Evolutionary conservation across 331 rosid species (phyloP), one percentile per base, ranked within the genome.

Genomic region (Prunus yedoensis): DNA sequence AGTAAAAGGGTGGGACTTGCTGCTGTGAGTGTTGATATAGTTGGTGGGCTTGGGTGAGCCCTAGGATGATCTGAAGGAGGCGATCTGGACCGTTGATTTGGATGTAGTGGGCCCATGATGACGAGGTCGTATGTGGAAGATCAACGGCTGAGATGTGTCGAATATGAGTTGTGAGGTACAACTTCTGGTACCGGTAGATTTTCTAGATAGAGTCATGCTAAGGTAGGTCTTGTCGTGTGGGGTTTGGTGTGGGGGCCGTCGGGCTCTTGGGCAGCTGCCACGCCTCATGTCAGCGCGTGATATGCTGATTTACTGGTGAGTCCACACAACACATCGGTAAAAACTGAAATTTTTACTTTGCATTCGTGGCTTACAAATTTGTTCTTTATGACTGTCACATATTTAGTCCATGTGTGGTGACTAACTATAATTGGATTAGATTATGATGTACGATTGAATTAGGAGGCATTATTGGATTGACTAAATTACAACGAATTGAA

Each of bases 11-110:
- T 59, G 4, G 18, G n/a, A 47, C 64, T 2, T 0, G 3, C 8
- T 21, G 59, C 41, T 67, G 78, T 10, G 81, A 71, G 30, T 54
- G 66, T 68, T 64, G 18, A 68, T 84, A 58, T 71, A 78, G 77
- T 47, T 15, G 54, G 46, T 74, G 81, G 78, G 81, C 41, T 73
- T 66, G 68, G 71, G 89, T 70, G 78, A 91, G 85, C 92, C 93
- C 92, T 89, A 75, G 60, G 75, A 78, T 70, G 50, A 67, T 75
- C 60, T 10, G 28, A 45, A 6, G 66, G 74, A 12, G 52, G 64
- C 17, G 53, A 85, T 85, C 74, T 70, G 73, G 53, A 14, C 85
- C 88, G 89, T 90, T 58, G 51, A 83, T 82, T 70, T 21, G 4
- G 23, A 3, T 32, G 78, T 66, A 53, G 79, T 63, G 90, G 88